These are phyloP conservation scores for Plasmodium sp. DNA, from an alignment of 169 alveolate genomes.

Conservation along the genomic window DNA sequence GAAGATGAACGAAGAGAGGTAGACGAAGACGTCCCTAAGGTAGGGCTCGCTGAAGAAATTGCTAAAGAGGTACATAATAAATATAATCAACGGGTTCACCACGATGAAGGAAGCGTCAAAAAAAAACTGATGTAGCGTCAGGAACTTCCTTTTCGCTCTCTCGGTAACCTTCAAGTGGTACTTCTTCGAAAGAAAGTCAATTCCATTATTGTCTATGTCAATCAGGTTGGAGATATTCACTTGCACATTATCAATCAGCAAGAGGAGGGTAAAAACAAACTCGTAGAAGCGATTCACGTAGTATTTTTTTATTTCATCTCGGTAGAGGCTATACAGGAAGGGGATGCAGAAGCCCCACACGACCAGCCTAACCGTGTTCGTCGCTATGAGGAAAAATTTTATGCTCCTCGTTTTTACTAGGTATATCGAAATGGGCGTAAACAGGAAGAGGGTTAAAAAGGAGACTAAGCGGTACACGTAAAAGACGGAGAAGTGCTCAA, in stretches of 20 bases:
- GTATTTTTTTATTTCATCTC: constrained; percentile 45
- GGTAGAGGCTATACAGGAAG: not conserved
- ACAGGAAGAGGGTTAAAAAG: constrained; percentile 21
- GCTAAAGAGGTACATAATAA: constrained; percentile 40
- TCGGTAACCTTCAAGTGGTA: constrained; percentile 36
- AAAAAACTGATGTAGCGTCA: constrained; percentile 47
- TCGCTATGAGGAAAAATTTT: constrained; percentile 38
- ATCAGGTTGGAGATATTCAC: constrained; percentile 26
- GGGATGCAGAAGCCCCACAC: constrained; percentile 62
- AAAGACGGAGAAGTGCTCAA: constrained; percentile 47
- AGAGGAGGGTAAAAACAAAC: not conserved
- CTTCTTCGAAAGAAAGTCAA: constrained; percentile 42
- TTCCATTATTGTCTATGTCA: constrained; percentile 65
- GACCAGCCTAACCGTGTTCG: constrained; percentile 17
- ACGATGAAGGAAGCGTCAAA: constrained; percentile 37
- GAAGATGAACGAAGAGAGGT: constrained; percentile 9
- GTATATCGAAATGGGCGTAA: constrained; percentile 55
- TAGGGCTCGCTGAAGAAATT: constrained; percentile 1
- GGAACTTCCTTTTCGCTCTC: constrained; percentile 19
- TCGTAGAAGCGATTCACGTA: constrained; percentile 17
- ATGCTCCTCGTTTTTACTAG: constrained; percentile 11
- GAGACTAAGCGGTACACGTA: constrained; percentile 49
- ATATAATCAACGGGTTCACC: constrained; percentile 31
- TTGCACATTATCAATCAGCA: constrained; percentile 29
- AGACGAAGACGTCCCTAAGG: constrained; percentile 36